Evolutionary conservation across 306 rosid species (phyloP).

Genomic region (Crotalaria pallida): DNA sequence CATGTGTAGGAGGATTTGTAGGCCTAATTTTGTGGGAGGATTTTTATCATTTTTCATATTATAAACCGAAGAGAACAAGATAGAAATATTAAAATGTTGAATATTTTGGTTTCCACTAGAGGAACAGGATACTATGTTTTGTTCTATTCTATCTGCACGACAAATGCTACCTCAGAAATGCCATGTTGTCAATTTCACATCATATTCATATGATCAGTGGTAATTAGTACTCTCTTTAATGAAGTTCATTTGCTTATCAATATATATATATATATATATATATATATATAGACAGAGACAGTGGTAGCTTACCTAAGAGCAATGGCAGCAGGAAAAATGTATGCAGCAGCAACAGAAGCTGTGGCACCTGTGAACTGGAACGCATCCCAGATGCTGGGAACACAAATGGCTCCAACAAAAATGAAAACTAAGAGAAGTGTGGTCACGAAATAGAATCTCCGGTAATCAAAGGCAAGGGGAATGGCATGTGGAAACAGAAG

Average conservation of each 20-base stretch:
- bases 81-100: too few species aligned
- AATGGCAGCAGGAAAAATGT: conserved; percentile 63
- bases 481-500: conserved; percentile 61
- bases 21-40: too few species aligned
- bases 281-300: too few species aligned
- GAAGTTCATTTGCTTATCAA: too few species aligned
- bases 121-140: too few species aligned
- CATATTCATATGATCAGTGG: background rate
- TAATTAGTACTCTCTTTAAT: too few species aligned
- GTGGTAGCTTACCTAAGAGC: conserved; percentile 42
- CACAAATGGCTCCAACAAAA: conserved; percentile 65
- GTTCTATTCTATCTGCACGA: too few species aligned
- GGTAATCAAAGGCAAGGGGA: conserved; percentile 47
- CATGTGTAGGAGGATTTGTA: too few species aligned
- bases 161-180: background rate
- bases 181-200: background rate
- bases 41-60: too few species aligned
- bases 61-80: too few species aligned
- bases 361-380: conserved; percentile 83
- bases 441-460: conserved; percentile 52
- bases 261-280: too few species aligned
- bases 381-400: conserved; percentile 82
- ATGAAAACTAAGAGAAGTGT: conserved; percentile 46
- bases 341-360: conserved; percentile 53
- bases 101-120: too few species aligned